Base-by-base conservation (phyloP, 805 yeast genomes). In the Torulaspora franciscae region DNA sequence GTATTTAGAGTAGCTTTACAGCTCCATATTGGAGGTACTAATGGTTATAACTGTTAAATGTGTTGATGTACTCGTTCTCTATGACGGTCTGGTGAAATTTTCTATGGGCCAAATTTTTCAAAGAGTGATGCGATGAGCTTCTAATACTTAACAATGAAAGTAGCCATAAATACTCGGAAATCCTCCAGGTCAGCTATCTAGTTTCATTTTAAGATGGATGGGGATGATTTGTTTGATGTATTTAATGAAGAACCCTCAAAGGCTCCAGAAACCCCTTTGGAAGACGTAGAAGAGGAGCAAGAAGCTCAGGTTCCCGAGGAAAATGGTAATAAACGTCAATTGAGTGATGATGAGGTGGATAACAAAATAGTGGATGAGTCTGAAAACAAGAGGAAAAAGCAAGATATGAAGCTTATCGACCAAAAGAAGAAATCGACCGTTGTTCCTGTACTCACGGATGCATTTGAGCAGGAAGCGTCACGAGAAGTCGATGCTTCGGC, bases 391-490 rank as follows among this genome's bases (percentile, higher is more conserved):
- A 64, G 65, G 53, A 47, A 55, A 52, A 46, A 61, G 54, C 57
- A 59, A 43, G 55, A 54, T 28, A 55, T 59, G 38, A 60, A 62
- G 40, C 54, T 65, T 17, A 34, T 63, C 7, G 70, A 64, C 22
- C 67, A 69, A 46, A 66, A 72, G 52, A 66, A 67, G 43, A 74
- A 72, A 47, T 69, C 72, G 11, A 75, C 71, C 7, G 74, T 77
- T 13, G 73, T 74, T 27, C 89, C 95, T 0, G 80, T 87, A 30
- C 95, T 88, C 19, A 85, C 91, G 1, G 96, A 89, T 65, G 74
- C 86, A 4, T 78, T 89, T 40, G 96, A 88, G 61, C 85, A 85
- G 49, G 96, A 88, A 65, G 93, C 96, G 0, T 81, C 87, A 3
- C 74, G 95, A 64, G 95, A 88, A 64, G 95, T 89, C 26, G 80